These are phyloP conservation scores for Apiospora kogelbergensis DNA, from an alignment of 2,329 filamentous ascomycete species.

Conservation along the genomic window DNA sequence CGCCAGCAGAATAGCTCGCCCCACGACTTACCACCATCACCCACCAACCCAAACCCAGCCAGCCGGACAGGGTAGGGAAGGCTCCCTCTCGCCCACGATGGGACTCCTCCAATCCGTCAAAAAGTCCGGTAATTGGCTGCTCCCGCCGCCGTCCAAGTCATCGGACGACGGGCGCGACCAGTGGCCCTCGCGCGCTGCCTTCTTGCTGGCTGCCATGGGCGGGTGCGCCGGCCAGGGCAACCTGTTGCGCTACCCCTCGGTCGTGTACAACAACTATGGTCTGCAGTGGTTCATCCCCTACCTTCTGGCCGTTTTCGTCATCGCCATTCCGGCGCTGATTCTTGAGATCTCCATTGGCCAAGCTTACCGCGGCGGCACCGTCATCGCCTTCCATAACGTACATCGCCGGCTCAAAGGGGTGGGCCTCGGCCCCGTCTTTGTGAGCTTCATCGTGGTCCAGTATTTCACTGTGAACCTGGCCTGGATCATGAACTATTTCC, in stretches of 20 bases:
- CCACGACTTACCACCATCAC: background rate
- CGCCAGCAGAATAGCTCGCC: background rate
- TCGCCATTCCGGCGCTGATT: slow-evolving; percentile 56
- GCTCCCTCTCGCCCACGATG: background rate
- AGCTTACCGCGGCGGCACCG: slow-evolving; percentile 54
- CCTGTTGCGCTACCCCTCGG: slow-evolving; percentile 56
- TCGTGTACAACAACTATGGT: slow-evolving; percentile 60
- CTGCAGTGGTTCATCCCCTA: slow-evolving; percentile 63
- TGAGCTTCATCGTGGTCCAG: slow-evolving; percentile 54
- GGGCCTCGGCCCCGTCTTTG: slow-evolving; percentile 51
- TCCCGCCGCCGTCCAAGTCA: slow-evolving; percentile 36
- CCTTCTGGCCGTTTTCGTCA: slow-evolving; percentile 51
- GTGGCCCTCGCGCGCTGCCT: slow-evolving; percentile 55
- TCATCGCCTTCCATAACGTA: slow-evolving; percentile 55
- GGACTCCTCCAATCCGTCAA: background rate
- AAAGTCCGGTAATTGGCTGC: slow-evolving; percentile 33
- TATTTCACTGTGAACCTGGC: slow-evolving; percentile 58
- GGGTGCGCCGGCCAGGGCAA: slow-evolving; percentile 60
- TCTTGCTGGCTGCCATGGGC: slow-evolving; percentile 58
- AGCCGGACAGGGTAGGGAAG: background rate
- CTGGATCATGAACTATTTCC: slow-evolving; percentile 61
- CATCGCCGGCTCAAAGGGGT: slow-evolving; percentile 53
- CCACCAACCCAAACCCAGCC: background rate
- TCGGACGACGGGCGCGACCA: slow-evolving; percentile 47
- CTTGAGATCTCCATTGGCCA: slow-evolving; percentile 70